Base-by-base conservation (phyloP, 164 flowering plant species). In the Vitis cinerea region DNA sequence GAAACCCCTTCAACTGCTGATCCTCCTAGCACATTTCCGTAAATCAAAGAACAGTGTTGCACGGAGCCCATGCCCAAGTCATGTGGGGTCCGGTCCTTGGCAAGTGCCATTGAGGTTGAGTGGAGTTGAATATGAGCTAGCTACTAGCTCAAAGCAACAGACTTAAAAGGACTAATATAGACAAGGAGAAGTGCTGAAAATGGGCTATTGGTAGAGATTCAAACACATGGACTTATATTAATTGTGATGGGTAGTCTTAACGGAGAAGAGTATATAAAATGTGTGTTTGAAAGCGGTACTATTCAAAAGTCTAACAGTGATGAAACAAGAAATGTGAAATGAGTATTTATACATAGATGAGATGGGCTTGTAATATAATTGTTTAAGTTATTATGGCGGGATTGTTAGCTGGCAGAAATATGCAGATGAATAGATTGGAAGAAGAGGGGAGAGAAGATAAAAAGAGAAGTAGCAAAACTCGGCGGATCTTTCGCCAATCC, bases 351-450 rank as follows among this genome's bases (percentile, higher is more conserved):
- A 4, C 4, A 19, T 19, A 14, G 50, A 59, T 63, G 59, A 19
- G n/a, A 68, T 37, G 61, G 53, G 53, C 19, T 15, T 17, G 49
- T 9, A 50, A 57, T 48, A 1, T 48, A 68, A 30, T 19, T 16
- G 23, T 55, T 57, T 65, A 16, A 60, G 61, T 27, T 23, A 3
- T 71, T 71, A 72, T 56, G 63, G 78, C 69, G 86, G 87, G 80
- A 81, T 77, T 76, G 89, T 83, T 82, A 86, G 92, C 92, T 90
- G 95, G 86, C 88, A 84, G 81, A 69, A 23, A 23, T 23, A 23
- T 23, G 27, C 0, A 60, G 54, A 63, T 31, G 55, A 59, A 70
- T 61, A 37, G 64, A 48, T 13, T 9, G 16, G 54, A 16, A 68
- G 62, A 54, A 51, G 19, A 50, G 54, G 4, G 16, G 66, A 65